Percentiles rank a stretch among this genome's conserved stretches.
Evolutionary conservation across 75 land plant genomes (phyloP).

Genomic region (Chamaecyparis obtusa): DNA sequence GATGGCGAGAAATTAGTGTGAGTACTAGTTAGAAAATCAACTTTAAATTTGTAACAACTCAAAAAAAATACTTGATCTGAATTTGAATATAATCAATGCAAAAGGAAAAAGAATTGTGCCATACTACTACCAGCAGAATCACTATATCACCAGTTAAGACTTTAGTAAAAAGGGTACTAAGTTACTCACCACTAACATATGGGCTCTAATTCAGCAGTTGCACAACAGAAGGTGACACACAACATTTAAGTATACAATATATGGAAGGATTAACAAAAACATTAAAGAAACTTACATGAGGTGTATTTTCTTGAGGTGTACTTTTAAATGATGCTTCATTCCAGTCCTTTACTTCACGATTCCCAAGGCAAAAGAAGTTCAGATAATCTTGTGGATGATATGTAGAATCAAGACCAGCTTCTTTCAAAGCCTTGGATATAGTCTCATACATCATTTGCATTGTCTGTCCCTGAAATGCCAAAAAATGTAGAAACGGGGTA

Average conservation of each 20-base stretch:
- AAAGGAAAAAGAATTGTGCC: background rate
- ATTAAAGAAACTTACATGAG: conserved; percentile 21
- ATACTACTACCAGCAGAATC: background rate
- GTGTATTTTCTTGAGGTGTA: conserved; percentile 22
- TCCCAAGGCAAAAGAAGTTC: conserved; percentile 86
- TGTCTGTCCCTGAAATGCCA: conserved; percentile 55
- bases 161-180: background rate
- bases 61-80: background rate
- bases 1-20: background rate
- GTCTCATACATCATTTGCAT: conserved; percentile 87
- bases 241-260: background rate
- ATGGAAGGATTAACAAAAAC: background rate
- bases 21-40: background rate
- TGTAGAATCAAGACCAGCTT: conserved; percentile 26
- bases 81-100: background rate
- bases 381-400: conserved; percentile 69
- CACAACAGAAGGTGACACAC: background rate
- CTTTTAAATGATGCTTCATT: conserved; percentile 18
- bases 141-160: too few relatives aligned
- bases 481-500: background rate
- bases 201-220: background rate
- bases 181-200: background rate
- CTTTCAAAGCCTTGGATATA: conserved; percentile 54
- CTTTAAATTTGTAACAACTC: conserved; percentile 10
- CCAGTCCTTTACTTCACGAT: conserved; percentile 40